Conservation (phyloP, 1,284 basidiomycete genomes). For the Serendipita sp. region DNA sequence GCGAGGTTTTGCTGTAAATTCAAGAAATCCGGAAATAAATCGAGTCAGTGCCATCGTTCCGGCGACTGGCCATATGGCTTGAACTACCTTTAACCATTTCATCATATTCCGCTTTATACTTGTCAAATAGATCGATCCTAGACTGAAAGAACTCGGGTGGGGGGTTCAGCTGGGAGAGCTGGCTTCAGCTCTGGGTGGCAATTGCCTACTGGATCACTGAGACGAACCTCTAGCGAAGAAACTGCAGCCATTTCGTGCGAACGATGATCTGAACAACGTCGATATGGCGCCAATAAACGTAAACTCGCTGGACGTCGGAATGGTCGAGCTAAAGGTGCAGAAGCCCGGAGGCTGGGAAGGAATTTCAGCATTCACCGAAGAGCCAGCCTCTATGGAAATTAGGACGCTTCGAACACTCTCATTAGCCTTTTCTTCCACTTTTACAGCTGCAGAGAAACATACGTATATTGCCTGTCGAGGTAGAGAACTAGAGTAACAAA, state of each 20-base stretch:
- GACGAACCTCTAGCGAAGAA: slow-evolving; percentile 15
- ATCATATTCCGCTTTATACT: slow-evolving; percentile 78
- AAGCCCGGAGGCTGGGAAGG: slow-evolving; percentile 1
- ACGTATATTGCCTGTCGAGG: no score
- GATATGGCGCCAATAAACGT: not conserved
- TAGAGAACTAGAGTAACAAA: no score
- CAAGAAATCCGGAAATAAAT: not conserved
- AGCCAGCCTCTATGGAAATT: not conserved
- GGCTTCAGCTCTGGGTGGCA: not conserved
- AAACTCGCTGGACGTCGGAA: not conserved
- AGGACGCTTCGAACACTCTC: not conserved
- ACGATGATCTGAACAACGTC: not conserved
- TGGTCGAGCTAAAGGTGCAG: not conserved
- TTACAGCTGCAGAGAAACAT: no score
- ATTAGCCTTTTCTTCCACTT: not conserved
- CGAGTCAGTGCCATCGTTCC: slow-evolving; percentile 7
- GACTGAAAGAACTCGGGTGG: slow-evolving; percentile 79
- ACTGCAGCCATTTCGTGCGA: slow-evolving; percentile 8
- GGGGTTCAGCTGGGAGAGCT: slow-evolving; percentile 52
- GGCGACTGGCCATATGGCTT: not conserved
- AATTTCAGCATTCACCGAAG: not conserved
- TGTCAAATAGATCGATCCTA: slow-evolving; percentile 82
- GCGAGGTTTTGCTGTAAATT: slow-evolving; percentile 58
- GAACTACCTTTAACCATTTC: slow-evolving; percentile 56
- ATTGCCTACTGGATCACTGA: not conserved